Base-by-base conservation (phyloP, 441 rosid species). In the Adansonia gregorii region DNA sequence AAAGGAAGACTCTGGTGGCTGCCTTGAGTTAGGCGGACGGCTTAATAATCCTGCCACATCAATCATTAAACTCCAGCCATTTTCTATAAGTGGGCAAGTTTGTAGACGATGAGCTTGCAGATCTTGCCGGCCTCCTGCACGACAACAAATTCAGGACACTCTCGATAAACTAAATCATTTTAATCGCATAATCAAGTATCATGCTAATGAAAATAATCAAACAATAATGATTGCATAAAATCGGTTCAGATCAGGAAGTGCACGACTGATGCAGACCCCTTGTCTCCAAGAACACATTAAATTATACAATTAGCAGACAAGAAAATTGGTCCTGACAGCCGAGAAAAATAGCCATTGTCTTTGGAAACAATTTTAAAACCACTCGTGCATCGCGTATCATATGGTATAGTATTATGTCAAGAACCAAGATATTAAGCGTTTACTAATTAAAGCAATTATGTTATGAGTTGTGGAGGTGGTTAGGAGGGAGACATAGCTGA, bases 401-500 rank as follows among this genome's bases (percentile, higher is more conserved):
- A 39, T 15, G 3, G 51, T 41, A 39, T 66, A 5, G 39, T 20
- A 3, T 20, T 5, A 20, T 67, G 0, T 20, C 39, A 19, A 51
- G 54, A 67, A 46, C 20, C 19, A 20, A 67, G 1, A 67, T 45
- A 4, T 19, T 9, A 17, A 0, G 52, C 45, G 54, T 3, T 17
- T 6, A 20, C 19, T 5, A 46, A 20, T 68, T 20, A 12, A 48
- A 48, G 49, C 43, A 71, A 35, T 71, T 15, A 45, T 41, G 24
- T 66, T 48, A 41, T 45, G 67, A 59, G 55, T n/a, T 58, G 67
- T 24, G 8, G 17, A 24, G 12, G 17, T 58, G 41, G 43, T 75
- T 59, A 72, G 83, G 67, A 81, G 64, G 60, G 61, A 3, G 67
- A 46, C 80, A 49, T 74, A 58, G 19, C 35, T 27, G 35, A 27